Evolutionary conservation across 2,329 filamentous ascomycete species (phyloP).

Genomic region (Colletotrichum horii): DNA sequence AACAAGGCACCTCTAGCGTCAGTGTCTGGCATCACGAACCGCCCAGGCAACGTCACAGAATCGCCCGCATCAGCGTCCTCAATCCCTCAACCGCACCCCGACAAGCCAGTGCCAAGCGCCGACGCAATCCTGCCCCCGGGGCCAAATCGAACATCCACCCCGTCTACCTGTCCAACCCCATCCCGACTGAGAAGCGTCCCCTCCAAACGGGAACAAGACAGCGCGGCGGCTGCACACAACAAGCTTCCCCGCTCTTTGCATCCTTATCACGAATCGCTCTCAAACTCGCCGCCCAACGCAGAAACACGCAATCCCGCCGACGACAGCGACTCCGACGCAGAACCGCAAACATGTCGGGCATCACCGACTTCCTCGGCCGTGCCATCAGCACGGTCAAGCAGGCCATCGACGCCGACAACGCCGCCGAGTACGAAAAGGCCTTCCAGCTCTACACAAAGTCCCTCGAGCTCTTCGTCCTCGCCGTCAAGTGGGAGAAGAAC

Average conservation of each 20-base stretch:
- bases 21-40: conserved; percentile 17
- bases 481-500: conserved; percentile 99
- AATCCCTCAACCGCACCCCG: neutral
- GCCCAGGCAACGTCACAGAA: conserved; percentile 21
- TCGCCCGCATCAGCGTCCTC: conserved; percentile 9
- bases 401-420: conserved; percentile 95
- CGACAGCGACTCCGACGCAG: neutral
- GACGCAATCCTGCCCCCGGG: conserved; percentile 1
- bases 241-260: conserved; percentile 18
- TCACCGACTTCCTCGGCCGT: conserved; percentile 94
- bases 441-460: conserved; percentile 96
- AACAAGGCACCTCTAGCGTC: conserved; percentile 5
- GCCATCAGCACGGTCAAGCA: conserved; percentile 97
- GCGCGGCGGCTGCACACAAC: neutral
- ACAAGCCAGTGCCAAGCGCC: neutral
- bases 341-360: conserved; percentile 72
- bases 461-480: conserved; percentile 98
- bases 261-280: neutral
- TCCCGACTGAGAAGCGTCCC: neutral
- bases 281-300: neutral
- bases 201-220: neutral
- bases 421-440: conserved; percentile 95
- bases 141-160: neutral
- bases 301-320: neutral
- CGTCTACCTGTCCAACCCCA: neutral